Evolutionary conservation across 2,329 filamentous ascomycete species (phyloP).

Genomic region (Ophiostoma perfectum): DNA sequence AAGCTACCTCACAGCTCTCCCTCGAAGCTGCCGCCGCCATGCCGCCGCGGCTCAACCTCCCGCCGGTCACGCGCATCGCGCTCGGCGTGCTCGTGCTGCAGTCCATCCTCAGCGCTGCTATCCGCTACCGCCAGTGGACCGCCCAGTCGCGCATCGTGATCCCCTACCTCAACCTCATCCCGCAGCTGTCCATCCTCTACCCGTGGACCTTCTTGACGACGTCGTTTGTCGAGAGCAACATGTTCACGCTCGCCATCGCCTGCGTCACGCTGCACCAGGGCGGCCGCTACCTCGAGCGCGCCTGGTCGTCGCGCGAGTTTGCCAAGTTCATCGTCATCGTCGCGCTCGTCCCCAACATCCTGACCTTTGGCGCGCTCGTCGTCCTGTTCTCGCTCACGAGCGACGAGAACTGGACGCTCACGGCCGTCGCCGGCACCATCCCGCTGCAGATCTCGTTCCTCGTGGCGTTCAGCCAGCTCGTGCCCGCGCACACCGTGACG

Average conservation of each 20-base stretch:
- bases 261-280: slow-evolving; percentile 80
- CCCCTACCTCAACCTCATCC: slow-evolving; percentile 83
- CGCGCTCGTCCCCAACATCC: slow-evolving; percentile 71
- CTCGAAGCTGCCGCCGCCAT: slow-evolving; percentile 39
- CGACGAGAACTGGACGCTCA: slow-evolving; percentile 64
- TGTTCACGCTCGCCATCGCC: slow-evolving; percentile 77
- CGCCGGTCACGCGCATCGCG: slow-evolving; percentile 78
- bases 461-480: slow-evolving; percentile 93
- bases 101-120: slow-evolving; percentile 74
- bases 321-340: slow-evolving; percentile 80
- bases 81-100: slow-evolving; percentile 70
- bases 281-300: slow-evolving; percentile 88
- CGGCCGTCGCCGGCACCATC: slow-evolving; percentile 81
- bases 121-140: slow-evolving; percentile 66
- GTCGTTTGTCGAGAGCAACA: slow-evolving; percentile 85
- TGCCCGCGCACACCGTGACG: slow-evolving; percentile 93
- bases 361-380: slow-evolving; percentile 68
- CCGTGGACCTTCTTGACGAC: slow-evolving; percentile 89
- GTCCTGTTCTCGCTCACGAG: slow-evolving; percentile 62
- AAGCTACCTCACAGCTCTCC: not conserved
- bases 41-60: slow-evolving; percentile 83
- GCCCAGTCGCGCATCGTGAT: slow-evolving; percentile 62
- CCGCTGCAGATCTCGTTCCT: slow-evolving; percentile 89
- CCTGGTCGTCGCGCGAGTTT: slow-evolving; percentile 89
- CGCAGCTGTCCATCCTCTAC: slow-evolving; percentile 75